Conservation (phyloP, 805 yeast genomes). For the Pichia pseudocactophila region DNA sequence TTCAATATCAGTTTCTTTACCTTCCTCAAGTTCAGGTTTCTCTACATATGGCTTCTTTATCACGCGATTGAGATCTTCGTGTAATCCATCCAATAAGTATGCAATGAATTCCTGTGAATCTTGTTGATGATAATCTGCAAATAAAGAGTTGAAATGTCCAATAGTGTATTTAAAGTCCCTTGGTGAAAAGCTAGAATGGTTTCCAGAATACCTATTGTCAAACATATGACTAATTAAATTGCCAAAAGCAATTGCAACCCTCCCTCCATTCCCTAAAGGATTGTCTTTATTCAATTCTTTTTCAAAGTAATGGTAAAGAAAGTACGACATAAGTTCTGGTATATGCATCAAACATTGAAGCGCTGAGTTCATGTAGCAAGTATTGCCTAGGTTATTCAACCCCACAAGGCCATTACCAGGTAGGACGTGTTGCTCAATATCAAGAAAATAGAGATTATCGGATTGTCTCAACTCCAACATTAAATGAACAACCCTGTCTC, state of each 20-base stretch:
- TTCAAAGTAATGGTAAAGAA: constrained; percentile 49
- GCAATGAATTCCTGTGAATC: constrained; percentile 92
- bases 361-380: constrained; percentile 94
- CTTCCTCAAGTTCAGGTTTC: constrained; percentile 72
- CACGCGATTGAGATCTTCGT: constrained; percentile 85
- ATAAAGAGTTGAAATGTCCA: constrained; percentile 71
- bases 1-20: constrained; percentile 42
- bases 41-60: constrained; percentile 77
- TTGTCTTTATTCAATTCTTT: constrained; percentile 65
- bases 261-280: constrained; percentile 82
- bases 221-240: constrained; percentile 54
- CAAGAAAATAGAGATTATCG: constrained; percentile 21
- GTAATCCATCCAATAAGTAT: constrained; percentile 78
- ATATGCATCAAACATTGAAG: constrained; percentile 81
- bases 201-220: constrained; percentile 21
- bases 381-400: constrained; percentile 70
- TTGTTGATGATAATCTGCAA: constrained; percentile 78
- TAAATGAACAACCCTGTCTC: constrained; percentile 14
- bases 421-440: constrained; percentile 14
- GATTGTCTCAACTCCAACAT: constrained; percentile 22
- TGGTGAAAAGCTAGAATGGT: constrained; percentile 41
- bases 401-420: constrained; percentile 47
- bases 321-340: constrained; percentile 74
- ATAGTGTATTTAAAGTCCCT: constrained; percentile 68
- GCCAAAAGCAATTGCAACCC: constrained; percentile 71